phyloP scores from a whole-genome alignment of 2,329 filamentous ascomycete genomes.

The Pestalotiopsis sp. region DNA sequence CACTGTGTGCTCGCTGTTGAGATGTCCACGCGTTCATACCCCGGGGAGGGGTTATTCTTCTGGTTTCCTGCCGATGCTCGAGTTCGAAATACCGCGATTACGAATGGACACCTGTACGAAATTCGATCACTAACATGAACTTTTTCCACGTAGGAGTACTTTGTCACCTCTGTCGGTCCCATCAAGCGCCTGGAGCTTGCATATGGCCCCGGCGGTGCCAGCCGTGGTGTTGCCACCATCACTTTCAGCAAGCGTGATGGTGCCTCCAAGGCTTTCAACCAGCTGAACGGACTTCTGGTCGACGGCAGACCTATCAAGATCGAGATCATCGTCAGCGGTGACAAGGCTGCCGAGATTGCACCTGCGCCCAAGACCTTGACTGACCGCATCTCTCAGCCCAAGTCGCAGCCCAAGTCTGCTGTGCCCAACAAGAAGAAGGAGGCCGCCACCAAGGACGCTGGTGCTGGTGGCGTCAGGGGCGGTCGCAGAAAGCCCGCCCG shows the following conservation, averaged over 20 bases:
- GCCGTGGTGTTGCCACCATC: conserved; percentile 90
- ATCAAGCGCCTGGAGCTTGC: conserved; percentile 91
- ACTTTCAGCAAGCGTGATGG: conserved; percentile 81
- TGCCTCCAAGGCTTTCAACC: conserved; percentile 81
- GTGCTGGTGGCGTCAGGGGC: conserved; percentile 43
- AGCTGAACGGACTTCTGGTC: conserved; percentile 86
- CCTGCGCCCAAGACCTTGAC: conserved; percentile 72
- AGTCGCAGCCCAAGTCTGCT: conserved; percentile 81
- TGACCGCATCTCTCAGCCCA: conserved; percentile 78
- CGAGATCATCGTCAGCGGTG: conserved; percentile 85
- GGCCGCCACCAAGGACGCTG: conserved; percentile 45
- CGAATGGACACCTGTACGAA: conserved; percentile 36
- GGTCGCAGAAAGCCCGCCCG: conserved; percentile 51
- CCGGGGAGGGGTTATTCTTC: neutral
- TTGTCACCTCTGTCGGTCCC: conserved; percentile 81
- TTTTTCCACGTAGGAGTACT: conserved; percentile 86
- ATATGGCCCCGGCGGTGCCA: conserved; percentile 89
- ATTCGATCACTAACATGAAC: conserved; percentile 67
- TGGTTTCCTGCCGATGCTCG: conserved; percentile 18
- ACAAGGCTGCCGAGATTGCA: conserved; percentile 68
- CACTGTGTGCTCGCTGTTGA: conserved; percentile 64
- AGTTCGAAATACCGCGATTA: conserved; percentile 31
- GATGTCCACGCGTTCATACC: neutral
- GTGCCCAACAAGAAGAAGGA: conserved; percentile 71
- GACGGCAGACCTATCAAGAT: conserved; percentile 94